Evolutionary conservation across 345 rosid genomes (phyloP), one percentile per base, ranked within the genome.

Genomic region (Gossypium stocksii): DNA sequence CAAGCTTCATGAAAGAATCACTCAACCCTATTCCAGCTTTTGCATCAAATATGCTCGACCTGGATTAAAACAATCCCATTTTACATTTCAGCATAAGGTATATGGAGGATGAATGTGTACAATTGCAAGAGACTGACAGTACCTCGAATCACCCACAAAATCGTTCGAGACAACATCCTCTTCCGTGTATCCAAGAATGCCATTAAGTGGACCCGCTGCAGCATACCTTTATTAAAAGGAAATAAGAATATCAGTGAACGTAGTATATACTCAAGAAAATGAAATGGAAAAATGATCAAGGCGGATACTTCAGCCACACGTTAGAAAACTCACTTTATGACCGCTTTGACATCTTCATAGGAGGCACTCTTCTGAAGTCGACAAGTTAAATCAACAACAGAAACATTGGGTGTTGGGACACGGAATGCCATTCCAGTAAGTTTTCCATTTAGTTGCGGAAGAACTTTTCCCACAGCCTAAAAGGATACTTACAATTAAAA

Each of bases 361-460:
- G 97, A 86, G 62, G 99, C 98, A 81, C 91, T 83, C 86, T 93
- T 96, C 81, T 83, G 87, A 84, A 96, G 94, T 79, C 98, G 93
- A 83, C 98, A 93, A 81, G 99, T 96, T 77, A 96, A 83, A 80
- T 96, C 98, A 80, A 93, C 99, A 71, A 96, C 99, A 56, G 98
- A 96, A 51, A 96, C 98, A 78, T 96, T 93, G 5, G 98, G 75
- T 56, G 98, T 96, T 54, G 99, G 98, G 64, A 96, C 98, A 75
- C 99, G 94, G 92, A 96, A 96, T 20, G 99, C 99, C 99, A 96
- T 96, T 80, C 99, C 99, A 20, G 99, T 96, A 74, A 96, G 99
- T 78, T 89, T 96, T 67, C 99, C 99, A 23, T 96, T 93, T 78
- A 96, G 92, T 77, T 90, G 93, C 15, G 98, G 99, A 81, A 96